Base-by-base conservation (phyloP, 345 rosid genomes). In the Brassica incana region DNA sequence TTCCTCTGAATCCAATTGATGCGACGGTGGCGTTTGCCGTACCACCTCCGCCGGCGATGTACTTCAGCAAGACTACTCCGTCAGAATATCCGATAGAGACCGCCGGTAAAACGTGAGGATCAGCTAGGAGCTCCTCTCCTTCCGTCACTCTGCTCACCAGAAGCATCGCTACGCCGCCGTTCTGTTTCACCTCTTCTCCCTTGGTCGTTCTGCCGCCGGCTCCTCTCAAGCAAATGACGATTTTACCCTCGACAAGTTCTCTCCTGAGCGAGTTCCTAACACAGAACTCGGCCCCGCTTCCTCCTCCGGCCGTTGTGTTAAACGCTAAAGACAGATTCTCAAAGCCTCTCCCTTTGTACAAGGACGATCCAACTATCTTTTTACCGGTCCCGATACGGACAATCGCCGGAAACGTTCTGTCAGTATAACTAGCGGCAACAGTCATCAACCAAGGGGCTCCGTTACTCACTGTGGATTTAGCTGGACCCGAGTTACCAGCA, bases 381-480 rank as follows among this genome's bases (percentile, higher is more conserved):
- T 67, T 71, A 23, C 95, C 88, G 4, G 80, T 75, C 2, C 93
- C 91, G 1, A 94, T 87, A 52, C 69, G 80, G 38, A 88, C 86
- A 61, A 79, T 83, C 2, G 90, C 82, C 10, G 93, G 91, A 70
- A 94, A 94, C 67, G 89, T 89, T 63, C 90, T 75, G 74, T 90
- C 91, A 0, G 79, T 84, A 81, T 86, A 86, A 85, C 94, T 89
- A 5, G 98, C 98, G 9, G 92, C 98, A 0, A 92, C 97, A 0
- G 98, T 94, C 90, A 84, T 89, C 61, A 94, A 80, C 98, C 98
- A 94, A 0, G 98, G 96, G 5, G 97, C 93, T 0, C 86, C 82
- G 56, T 94, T 94, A 61, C 79, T 81, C 0, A 82, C 83, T 0
- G 91, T 83, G n/a, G 88, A 87, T n/a, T 38, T 33, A 1, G 16